phyloP scores from a whole-genome alignment of 148 eudicot species.

The Cornus florida region DNA sequence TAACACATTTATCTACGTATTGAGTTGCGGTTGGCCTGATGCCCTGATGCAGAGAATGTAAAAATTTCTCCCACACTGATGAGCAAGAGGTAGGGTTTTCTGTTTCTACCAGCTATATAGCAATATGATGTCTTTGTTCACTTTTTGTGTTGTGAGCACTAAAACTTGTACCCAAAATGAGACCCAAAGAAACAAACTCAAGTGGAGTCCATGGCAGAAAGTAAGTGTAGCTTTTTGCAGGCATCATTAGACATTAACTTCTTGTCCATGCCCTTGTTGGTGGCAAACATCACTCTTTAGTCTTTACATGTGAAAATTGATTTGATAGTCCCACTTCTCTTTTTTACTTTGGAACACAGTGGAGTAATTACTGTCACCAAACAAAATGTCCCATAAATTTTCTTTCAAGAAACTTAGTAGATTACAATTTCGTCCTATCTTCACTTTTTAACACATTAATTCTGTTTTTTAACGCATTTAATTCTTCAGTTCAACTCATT shows the following conservation, averaged over 20 bases:
- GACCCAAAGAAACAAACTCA: background rate
- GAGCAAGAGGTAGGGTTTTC: no score
- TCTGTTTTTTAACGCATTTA: no score
- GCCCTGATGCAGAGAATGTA: no score
- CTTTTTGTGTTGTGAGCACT: constrained; percentile 2
- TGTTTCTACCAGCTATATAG: background rate
- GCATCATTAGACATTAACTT: background rate
- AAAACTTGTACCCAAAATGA: background rate
- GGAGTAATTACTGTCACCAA: background rate
- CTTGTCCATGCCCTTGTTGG: background rate
- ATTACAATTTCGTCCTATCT: no score
- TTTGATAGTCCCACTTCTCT: background rate
- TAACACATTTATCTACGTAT: no score
- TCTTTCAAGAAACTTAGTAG: no score
- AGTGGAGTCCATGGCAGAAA: constrained; percentile 7
- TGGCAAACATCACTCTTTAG: background rate
- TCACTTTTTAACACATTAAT: no score
- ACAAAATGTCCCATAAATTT: no score
- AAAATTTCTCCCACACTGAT: no score
- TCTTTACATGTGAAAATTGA: background rate
- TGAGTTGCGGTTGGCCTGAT: no score
- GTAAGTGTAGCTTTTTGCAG: background rate
- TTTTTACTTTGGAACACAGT: background rate
- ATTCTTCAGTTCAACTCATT: no score
- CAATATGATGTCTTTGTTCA: background rate